A percentile compares a stretch with the other conserved stretches of the same genome.
Conservation (phyloP, 164 flowering plant species). For the Chloranthus sessilifolius region DNA sequence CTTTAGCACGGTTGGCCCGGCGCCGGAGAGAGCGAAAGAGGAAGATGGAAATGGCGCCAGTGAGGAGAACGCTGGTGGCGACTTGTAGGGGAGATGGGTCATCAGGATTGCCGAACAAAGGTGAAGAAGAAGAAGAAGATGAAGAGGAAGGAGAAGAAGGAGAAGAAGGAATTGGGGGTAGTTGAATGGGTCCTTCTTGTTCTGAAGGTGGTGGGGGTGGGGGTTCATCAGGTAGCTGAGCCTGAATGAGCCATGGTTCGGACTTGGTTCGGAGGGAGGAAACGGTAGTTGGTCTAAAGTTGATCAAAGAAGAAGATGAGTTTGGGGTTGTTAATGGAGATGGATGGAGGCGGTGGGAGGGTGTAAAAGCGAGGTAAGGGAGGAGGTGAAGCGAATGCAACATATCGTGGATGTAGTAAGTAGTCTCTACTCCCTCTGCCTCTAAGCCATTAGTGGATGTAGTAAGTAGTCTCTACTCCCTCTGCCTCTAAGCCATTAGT, state of each 20-base stretch:
- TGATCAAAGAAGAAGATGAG: too few relatives aligned
- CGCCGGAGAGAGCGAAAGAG: slow-evolving; percentile 90
- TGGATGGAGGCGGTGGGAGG: not conserved
- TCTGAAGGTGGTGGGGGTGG: slow-evolving; percentile 10
- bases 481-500: too few relatives aligned
- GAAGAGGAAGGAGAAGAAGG: too few relatives aligned
- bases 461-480: too few relatives aligned
- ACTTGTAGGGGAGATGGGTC: slow-evolving; percentile 72
- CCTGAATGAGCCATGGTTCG: slow-evolving; percentile 29
- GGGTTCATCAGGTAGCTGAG: slow-evolving; percentile 23
- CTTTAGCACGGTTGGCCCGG: slow-evolving; percentile 80
- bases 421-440: too few relatives aligned
- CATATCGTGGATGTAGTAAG: too few relatives aligned
- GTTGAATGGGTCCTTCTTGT: slow-evolving; percentile 61
- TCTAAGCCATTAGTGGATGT: too few relatives aligned
- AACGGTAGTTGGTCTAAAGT: slow-evolving; percentile 14
- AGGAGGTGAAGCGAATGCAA: too few relatives aligned
- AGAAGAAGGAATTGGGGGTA: slow-evolving; percentile 33
- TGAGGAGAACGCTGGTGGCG: slow-evolving; percentile 88
- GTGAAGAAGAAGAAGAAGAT: slow-evolving; percentile 24
- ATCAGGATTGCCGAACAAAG: slow-evolving; percentile 49
- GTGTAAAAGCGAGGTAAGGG: not conserved
- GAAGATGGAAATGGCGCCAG: slow-evolving; percentile 82
- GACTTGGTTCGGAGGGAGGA: slow-evolving; percentile 20
- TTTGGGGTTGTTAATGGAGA: slow-evolving; percentile 3